Percentiles rank a stretch among this genome's conserved stretches.
These are phyloP conservation scores for Gypsophila paniculata DNA, from an alignment of 179 eudicot species.

Conservation along the genomic window DNA sequence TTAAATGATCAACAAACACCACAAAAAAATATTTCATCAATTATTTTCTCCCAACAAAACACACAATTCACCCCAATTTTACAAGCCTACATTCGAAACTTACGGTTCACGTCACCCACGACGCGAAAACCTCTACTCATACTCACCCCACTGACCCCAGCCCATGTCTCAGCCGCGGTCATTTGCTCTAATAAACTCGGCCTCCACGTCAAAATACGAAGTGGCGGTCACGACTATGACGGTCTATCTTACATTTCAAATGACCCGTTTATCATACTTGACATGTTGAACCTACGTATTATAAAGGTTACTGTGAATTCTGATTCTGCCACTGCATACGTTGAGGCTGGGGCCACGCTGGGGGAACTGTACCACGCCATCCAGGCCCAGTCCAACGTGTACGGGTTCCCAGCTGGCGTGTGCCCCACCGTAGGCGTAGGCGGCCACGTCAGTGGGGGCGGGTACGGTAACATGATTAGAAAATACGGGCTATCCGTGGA, in stretches of 20 bases:
- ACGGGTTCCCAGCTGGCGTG: conserved; percentile 44
- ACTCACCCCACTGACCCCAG: conserved; percentile 18
- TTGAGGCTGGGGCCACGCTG: conserved; percentile 32
- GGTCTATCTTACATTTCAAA: conserved; percentile 26
- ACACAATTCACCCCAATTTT: conserved; percentile 17
- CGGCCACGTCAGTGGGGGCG: conserved; percentile 53
- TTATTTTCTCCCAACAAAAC: conserved; percentile 18
- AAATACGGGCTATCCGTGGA: conserved; percentile 42
- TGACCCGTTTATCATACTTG: conserved; percentile 24
- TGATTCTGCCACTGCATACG: conserved; percentile 25
- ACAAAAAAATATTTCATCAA: conserved; percentile 11
- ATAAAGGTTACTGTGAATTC: conserved; percentile 18
- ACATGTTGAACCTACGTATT: conserved; percentile 21
- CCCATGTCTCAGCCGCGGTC: conserved; percentile 23
- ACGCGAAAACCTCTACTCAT: conserved; percentile 25
- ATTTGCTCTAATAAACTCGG: conserved; percentile 19
- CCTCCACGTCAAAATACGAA: conserved; percentile 24
- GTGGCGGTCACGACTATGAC: conserved; percentile 34
- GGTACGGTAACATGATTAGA: conserved; percentile 39
- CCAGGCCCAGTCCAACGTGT: conserved; percentile 22
- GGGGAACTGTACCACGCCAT: conserved; percentile 35
- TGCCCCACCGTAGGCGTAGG: conserved; percentile 49
- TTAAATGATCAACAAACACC: conserved; percentile 6
- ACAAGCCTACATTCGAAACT: conserved; percentile 20
- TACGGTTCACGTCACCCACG: conserved; percentile 20